A percentile compares a stretch with the other conserved stretches of the same genome.
phyloP scores from a whole-genome alignment of 305 asterid genomes.

The Plantago coronopus region DNA sequence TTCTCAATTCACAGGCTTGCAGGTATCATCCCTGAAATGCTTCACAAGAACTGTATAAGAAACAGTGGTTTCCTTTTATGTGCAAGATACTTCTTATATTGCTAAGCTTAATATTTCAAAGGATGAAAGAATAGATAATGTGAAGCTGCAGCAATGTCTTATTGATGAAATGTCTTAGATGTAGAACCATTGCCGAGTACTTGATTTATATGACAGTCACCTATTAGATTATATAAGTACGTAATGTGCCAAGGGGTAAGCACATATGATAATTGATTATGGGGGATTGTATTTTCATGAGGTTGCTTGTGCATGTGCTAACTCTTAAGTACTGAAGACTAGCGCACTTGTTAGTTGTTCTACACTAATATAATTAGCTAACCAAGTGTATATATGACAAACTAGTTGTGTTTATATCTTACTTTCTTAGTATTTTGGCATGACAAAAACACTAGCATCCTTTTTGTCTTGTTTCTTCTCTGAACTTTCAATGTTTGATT shows the following conservation, averaged over 20 bases:
- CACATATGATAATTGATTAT: background rate
- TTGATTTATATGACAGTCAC: no score
- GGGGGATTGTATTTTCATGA: background rate
- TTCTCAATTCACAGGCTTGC: constrained; percentile 45
- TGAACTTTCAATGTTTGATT: constrained; percentile 6
- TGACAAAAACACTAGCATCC: background rate
- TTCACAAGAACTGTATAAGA: constrained; percentile 6
- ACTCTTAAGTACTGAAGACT: background rate
- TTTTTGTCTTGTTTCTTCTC: constrained; percentile 19
- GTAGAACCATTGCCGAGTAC: background rate
- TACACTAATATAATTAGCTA: constrained; percentile 3
- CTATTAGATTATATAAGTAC: no score
- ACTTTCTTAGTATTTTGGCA: constrained; percentile 6
- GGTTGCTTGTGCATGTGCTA: background rate
- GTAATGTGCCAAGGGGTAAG: background rate
- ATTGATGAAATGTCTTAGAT: background rate
- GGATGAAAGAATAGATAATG: background rate
- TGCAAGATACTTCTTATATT: background rate
- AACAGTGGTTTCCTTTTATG: constrained; percentile 9
- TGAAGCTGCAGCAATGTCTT: background rate
- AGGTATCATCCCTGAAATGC: constrained; percentile 31
- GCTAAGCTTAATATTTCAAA: constrained; percentile 10
- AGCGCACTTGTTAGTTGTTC: background rate
- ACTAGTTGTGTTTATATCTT: constrained; percentile 8
- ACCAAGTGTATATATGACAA: constrained; percentile 6